These are phyloP conservation scores for Phalaenopsis aphrodite DNA, from an alignment of 106 monocot genomes.

Conservation along the genomic window DNA sequence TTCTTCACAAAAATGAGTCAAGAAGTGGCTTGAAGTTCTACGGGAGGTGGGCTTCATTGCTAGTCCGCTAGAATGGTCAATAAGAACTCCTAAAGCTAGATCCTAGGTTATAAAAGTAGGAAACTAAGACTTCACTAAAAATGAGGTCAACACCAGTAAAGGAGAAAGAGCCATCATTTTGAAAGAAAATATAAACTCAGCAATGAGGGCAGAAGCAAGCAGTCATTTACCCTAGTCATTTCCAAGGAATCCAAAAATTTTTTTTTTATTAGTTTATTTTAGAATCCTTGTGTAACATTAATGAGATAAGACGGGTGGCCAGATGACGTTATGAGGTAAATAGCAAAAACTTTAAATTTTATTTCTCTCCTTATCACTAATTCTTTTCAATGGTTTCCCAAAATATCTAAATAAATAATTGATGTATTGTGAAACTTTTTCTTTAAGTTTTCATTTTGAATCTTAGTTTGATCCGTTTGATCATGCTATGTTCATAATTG, in stretches of 20 bases:
- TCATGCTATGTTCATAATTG: background rate
- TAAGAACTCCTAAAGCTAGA: no score
- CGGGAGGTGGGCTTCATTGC: no score
- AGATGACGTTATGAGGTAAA: background rate
- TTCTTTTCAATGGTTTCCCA: background rate
- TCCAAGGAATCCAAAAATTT: background rate
- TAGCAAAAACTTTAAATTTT: background rate
- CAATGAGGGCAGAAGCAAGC: background rate
- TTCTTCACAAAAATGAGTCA: no score
- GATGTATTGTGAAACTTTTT: background rate
- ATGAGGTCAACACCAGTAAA: no score
- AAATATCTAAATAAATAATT: background rate
- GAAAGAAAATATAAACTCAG: background rate
- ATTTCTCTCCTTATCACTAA: background rate
- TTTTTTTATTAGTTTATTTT: background rate
- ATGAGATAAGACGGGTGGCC: background rate
- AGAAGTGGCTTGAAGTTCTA: no score
- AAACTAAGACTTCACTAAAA: no score
- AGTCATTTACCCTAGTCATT: background rate
- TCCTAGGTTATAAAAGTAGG: no score
- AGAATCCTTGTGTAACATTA: conserved; percentile 1
- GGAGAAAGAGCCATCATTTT: background rate
- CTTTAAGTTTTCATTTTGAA: background rate
- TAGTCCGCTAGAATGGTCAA: no score
- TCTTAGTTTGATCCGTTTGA: background rate